Evolutionary conservation across 306 rosid species (phyloP).

Genomic region (Begonia fuchsioides): DNA sequence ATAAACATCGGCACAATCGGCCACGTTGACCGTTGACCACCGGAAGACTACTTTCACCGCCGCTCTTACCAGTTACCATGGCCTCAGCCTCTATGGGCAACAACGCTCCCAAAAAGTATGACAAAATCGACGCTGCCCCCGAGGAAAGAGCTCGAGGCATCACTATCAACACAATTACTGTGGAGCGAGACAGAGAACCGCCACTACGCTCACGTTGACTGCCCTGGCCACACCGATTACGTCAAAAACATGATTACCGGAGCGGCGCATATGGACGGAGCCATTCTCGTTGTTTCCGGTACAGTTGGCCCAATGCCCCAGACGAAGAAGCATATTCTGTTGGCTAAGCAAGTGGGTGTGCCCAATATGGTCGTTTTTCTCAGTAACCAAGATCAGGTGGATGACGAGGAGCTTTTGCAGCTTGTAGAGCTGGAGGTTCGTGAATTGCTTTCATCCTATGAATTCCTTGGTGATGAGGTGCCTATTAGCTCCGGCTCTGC

Average conservation of each 20-base stretch:
- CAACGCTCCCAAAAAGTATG: slow-evolving; percentile 61
- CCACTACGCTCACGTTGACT: slow-evolving; percentile 52
- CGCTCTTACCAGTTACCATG: slow-evolving; percentile 47
- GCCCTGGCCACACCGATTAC: slow-evolving; percentile 8
- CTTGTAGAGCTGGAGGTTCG: slow-evolving; percentile 76
- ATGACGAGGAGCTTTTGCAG: slow-evolving; percentile 68
- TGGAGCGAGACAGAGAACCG: slow-evolving; percentile 79
- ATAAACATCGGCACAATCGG: slow-evolving; percentile 46
- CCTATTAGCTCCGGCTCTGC: slow-evolving; percentile 69
- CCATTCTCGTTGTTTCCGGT: slow-evolving; percentile 33
- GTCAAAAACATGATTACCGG: slow-evolving; percentile 5
- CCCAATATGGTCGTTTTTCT: slow-evolving; percentile 71
- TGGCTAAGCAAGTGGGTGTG: slow-evolving; percentile 75
- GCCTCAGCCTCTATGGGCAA: slow-evolving; percentile 32
- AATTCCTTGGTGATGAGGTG: slow-evolving; percentile 68
- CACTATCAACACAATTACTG: slow-evolving; percentile 62
- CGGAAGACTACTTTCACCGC: slow-evolving; percentile 53
- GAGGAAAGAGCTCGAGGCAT: slow-evolving; percentile 72
- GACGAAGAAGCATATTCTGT: slow-evolving; percentile 61
- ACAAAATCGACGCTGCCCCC: slow-evolving; percentile 74
- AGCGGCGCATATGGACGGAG: slow-evolving; percentile 2
- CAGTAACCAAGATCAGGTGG: slow-evolving; percentile 74
- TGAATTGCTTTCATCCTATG: slow-evolving; percentile 39
- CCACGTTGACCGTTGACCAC: slow-evolving; percentile 49
- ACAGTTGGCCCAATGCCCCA: slow-evolving; percentile 21